Base-by-base conservation (phyloP, 2,329 filamentous ascomycete species). In the Dactylellina leptospora region DNA sequence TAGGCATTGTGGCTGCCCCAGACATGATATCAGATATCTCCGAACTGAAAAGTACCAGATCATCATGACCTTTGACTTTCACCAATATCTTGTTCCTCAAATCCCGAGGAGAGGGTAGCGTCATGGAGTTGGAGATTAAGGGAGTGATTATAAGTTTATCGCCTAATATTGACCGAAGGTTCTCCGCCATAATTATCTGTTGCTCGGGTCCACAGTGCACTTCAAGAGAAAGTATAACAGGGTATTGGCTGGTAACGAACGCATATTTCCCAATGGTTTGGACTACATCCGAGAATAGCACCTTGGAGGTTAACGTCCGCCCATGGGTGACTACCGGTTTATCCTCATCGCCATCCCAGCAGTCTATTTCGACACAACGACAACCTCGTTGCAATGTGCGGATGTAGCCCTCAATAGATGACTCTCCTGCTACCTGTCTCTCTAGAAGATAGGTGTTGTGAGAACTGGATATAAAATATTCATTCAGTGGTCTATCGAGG, bases 391-490 rank as follows among this genome's bases (percentile, higher is more conserved):
- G 88, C 4, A 99, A 85, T 2, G 93, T 91, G 6, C 88, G 88
- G 76, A 97, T 96, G 81, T 99, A 99, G 44, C 92, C 92, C 80
- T 99, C 95, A 1, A 96, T 90, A 78, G 93, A 97, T 1, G 95
- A 97, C 45, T 90, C 86, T 25, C 93, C 93, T 9, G 88, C 90
- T 1, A 97, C 88, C 79, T 99, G 95, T 59, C 93, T 88, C 11
- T 95, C 95, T 3, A 96, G 84, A 0, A 99, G 87, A 78, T 99
- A 99, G 0, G 95, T 99, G 80, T 99, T 99, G 83, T 99, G 95
- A 1, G 95, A 97, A 82, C 93, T 97, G 0, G 93, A 97, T 75
- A 99, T 95, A 82, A 92, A 97, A 80, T 99, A 99, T 78, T 97
- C 93, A 78, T 96, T 96, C 79, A 97, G 83, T 0, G 95, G 95